Conservation (phyloP, 208 protist genomes). For the Leptomonas pyrrhocoris region DNA sequence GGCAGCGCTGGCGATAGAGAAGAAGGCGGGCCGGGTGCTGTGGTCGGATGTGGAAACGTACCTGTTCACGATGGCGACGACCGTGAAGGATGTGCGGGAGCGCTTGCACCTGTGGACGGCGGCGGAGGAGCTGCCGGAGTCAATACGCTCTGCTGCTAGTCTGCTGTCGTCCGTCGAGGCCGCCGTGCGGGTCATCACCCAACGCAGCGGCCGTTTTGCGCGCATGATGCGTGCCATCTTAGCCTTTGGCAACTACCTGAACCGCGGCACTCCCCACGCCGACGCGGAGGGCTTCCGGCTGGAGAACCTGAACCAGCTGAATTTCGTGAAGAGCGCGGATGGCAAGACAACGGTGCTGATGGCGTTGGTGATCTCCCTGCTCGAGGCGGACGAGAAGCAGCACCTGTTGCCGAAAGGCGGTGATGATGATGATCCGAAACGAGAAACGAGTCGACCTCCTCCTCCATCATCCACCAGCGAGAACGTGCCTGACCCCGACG, state of each 20-base stretch:
- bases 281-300: constrained; percentile 72
- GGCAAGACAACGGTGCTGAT: constrained; percentile 79
- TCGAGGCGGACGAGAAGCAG: constrained; percentile 17
- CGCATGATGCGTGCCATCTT: constrained; percentile 56
- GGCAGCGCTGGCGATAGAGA: constrained; percentile 44
- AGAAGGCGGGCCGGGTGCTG: constrained; percentile 38
- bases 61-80: constrained; percentile 57
- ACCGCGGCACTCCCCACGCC: constrained; percentile 63
- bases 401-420: not conserved
- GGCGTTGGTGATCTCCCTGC: constrained; percentile 59
- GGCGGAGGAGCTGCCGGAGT: constrained; percentile 53
- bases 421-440: not conserved
- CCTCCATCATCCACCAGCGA: not conserved
- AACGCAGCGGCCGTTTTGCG: constrained; percentile 58
- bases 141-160: constrained; percentile 37
- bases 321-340: constrained; percentile 71
- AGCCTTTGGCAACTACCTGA: constrained; percentile 78
- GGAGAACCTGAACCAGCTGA: constrained; percentile 72
- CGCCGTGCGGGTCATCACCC: constrained; percentile 47
- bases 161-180: constrained; percentile 57
- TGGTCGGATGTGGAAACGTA: constrained; percentile 74
- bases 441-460: not conserved
- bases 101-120: constrained; percentile 72
- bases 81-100: constrained; percentile 63
- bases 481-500: not conserved